Base-by-base conservation (phyloP, 768 basidiomycete genomes). In the Cystobasidium tubakii region DNA sequence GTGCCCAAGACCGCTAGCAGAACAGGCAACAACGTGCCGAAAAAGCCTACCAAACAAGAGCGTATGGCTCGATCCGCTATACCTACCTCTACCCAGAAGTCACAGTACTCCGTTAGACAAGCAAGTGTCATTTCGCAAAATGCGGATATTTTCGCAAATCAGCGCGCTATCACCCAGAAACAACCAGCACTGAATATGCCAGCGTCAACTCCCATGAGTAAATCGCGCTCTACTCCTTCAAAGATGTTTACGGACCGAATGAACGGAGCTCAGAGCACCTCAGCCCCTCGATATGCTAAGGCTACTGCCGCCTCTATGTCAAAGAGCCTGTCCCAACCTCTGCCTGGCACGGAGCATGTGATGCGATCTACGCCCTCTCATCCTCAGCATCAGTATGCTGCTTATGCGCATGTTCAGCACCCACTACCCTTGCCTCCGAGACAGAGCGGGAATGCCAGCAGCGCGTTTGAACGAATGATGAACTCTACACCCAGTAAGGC, bases 341-440 rank as follows among this genome's bases (percentile, higher is more conserved):
- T 34, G n/a, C 21, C 13, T 60, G 57, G 25, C 12, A 27, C 57
- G 33, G 21, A 60, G 6, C 27, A 60, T 27, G 27, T 31, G 57
- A 12, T 6, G 12, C 57, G 57, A 3, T 27, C 57, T 15, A 60
- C 13, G 15, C 29, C 57, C 4, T 27, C 33, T 12, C 57, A 60
- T 29, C 57, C 57, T 27, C 57, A 60, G 17, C 57, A 60, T 29
- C 57, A 60, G 21, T 60, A 60, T 29, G 25, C 57, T 25, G 25
- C 57, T 12, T 60, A 29, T 34, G 57, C 57, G 15, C 57, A 60
- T 21, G 13, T 60, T 6, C 57, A 60, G 27, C 57, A 60, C 29
- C 57, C 57, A 12, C 15, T 60, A 21, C 57, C 27, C 6, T 2
- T 60, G 15, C 29, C 57, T 27, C 57, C 57, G 57, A 60, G 4